A percentile compares a stretch with the other conserved stretches of the same genome.
phyloP scores from a whole-genome alignment of 176 grass and related monocot genomes.

The Tuctoria greenei region DNA sequence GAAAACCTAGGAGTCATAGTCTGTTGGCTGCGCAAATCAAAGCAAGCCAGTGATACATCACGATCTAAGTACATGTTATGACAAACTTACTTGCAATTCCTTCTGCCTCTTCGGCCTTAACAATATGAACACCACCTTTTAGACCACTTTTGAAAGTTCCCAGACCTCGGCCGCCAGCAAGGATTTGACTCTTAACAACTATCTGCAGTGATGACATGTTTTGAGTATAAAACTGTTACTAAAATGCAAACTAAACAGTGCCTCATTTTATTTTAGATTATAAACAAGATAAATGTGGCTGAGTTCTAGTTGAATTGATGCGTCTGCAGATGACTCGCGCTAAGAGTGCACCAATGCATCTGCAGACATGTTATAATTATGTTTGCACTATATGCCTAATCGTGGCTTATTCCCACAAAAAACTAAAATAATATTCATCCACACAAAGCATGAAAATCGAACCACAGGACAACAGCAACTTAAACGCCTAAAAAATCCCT shows the following conservation, averaged over 20 bases:
- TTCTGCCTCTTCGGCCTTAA: conserved; percentile 83
- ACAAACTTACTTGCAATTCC: conserved; percentile 54
- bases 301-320: not conserved
- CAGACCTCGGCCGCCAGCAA: conserved; percentile 92
- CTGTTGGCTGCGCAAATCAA: not conserved
- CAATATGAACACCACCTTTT: conserved; percentile 96
- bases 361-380: not conserved
- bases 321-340: not conserved
- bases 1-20: not conserved
- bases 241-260: conserved; percentile 28
- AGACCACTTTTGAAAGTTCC: conserved; percentile 97
- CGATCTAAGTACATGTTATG: not conserved
- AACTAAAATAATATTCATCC: not conserved
- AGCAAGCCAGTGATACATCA: not conserved
- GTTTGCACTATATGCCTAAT: not conserved
- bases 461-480: not conserved
- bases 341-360: no score
- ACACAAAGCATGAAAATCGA: not conserved
- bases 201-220: conserved; percentile 47
- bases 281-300: not conserved
- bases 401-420: not conserved
- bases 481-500: not conserved
- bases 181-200: conserved; percentile 99
- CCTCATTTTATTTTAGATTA: not conserved
- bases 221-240: not conserved